Evolutionary conservation across 2,329 filamentous ascomycete genomes (phyloP), one percentile per base, ranked within the genome.

Genomic region (Cryphonectria nitschkei): DNA sequence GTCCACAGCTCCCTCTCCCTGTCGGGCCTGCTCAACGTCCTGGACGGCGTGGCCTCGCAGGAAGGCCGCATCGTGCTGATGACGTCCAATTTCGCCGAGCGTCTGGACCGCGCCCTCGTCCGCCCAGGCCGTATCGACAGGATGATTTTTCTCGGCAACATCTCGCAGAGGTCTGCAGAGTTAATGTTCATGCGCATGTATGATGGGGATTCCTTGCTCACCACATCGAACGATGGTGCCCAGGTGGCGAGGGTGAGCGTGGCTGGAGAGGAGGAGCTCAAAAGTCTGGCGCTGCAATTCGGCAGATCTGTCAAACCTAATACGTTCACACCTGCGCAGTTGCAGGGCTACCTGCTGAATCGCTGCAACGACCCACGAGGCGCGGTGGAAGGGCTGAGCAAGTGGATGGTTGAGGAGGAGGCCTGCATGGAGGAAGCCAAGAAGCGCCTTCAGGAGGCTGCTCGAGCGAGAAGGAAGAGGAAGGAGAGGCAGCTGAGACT

Each of bases 21-120:
- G 1, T 94, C 92, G 0, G 92, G 92, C 0, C 84, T 96, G 2
- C 87, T 96, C 64, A 96, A 96, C 79, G 91, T 93, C 63, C 90
- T 96, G 56, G 93, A 97, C 75, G 92, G 93, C 54, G 88, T 90
- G 8, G 87, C 87, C 26, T 89, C 87, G 11, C 87, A 89, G 73
- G 88, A 90, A 76, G 88, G 88, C 8, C 85, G 88, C n/a, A 83
- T 90, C 6, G 82, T 90, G 19, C 86, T 90, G 78, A 90, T 90
- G 88, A 90, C 88, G 2, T 90, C 88, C n/a, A 90, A 90, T 74
- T 87, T 89, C 77, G 68, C 88, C 0, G 87, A 90, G 73, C 88
- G 87, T 75, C 83, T 90, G 11, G 88, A 90, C 80, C 86, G 86
- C 73, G 89, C 89, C 0, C 82, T 91, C 26, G 89, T 90, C 73